Evolutionary conservation across 306 rosid species (phyloP).

Genomic region (Carpinus fangiana): DNA sequence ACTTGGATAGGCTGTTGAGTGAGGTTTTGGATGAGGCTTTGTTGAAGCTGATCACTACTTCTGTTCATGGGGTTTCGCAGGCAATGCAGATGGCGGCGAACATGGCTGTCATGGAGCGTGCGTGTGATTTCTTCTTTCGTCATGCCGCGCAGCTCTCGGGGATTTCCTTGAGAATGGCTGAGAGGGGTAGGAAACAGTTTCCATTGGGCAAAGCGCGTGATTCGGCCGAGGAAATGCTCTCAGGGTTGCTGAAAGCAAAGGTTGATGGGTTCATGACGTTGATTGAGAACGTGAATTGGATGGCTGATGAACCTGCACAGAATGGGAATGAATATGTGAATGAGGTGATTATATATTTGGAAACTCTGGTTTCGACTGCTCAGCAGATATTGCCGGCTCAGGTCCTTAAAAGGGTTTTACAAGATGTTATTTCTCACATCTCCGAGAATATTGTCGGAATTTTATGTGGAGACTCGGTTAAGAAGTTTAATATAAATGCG

Average conservation of each 20-base stretch:
- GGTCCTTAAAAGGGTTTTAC: conserved; percentile 87
- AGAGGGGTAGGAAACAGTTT: conserved; percentile 90
- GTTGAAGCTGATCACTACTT: conserved; percentile 72
- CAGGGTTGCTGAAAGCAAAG: conserved; percentile 55
- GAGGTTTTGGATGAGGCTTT: conserved; percentile 86
- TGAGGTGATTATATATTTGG: conserved; percentile 90
- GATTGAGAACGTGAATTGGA: conserved; percentile 89
- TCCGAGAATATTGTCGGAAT: conserved; percentile 80
- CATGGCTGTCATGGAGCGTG: conserved; percentile 93
- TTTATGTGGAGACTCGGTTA: conserved; percentile 71
- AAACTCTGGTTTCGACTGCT: conserved; percentile 91
- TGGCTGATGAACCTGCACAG: conserved; percentile 74
- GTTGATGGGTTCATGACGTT: conserved; percentile 80
- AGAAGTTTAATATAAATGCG: conserved; percentile 74
- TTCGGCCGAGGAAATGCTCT: conserved; percentile 73
- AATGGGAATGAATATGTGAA: conserved; percentile 87
- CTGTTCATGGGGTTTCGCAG: conserved; percentile 78
- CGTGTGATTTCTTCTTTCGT: conserved; percentile 94
- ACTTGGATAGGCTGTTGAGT: conserved; percentile 73
- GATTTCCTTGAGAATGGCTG: conserved; percentile 86
- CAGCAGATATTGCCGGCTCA: conserved; percentile 88
- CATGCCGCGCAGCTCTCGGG: conserved; percentile 99
- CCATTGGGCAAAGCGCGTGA: conserved; percentile 87
- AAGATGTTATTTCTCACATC: conserved; percentile 83
- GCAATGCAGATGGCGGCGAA: conserved; percentile 99